Percentiles rank a stretch among this genome's conserved stretches.
phyloP scores from a whole-genome alignment of 2,329 filamentous ascomycete species.

The Epichloe glyceriae region DNA sequence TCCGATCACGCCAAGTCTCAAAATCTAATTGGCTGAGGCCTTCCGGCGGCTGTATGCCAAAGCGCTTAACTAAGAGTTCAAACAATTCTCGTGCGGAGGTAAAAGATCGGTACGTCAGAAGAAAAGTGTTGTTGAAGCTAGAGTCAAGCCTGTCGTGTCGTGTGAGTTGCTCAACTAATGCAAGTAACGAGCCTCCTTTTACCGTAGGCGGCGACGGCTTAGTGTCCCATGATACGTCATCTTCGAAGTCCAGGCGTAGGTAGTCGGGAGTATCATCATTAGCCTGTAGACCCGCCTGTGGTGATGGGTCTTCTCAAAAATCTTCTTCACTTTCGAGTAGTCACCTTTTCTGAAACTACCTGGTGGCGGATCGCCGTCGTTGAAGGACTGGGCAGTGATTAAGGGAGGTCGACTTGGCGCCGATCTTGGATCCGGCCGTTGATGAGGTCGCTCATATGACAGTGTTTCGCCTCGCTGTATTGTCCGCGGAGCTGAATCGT shows the following conservation, averaged over 20 bases:
- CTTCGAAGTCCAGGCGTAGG: conserved; percentile 73
- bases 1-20: conserved; percentile 80
- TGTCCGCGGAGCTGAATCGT: conserved; percentile 34
- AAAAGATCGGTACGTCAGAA: conserved; percentile 92
- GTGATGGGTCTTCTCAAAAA: conserved; percentile 51
- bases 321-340: conserved; percentile 51
- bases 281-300: conserved; percentile 30
- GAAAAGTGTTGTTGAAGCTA: conserved; percentile 93
- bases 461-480: conserved; percentile 46
- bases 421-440: conserved; percentile 41
- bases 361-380: conserved; percentile 41
- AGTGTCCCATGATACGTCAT: conserved; percentile 78
- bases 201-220: conserved; percentile 66
- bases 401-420: conserved; percentile 32
- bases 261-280: conserved; percentile 74
- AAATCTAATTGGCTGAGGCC: conserved; percentile 64
- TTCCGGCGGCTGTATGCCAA: conserved; percentile 82
- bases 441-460: conserved; percentile 41
- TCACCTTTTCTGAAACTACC: conserved; percentile 46
- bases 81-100: conserved; percentile 84
- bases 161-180: conserved; percentile 87
- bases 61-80: conserved; percentile 80
- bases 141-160: conserved; percentile 92
- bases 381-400: conserved; percentile 48
- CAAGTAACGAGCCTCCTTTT: conserved; percentile 79